Conservation (phyloP, 208 protist species). For the Tritrichomonas musculus region DNA sequence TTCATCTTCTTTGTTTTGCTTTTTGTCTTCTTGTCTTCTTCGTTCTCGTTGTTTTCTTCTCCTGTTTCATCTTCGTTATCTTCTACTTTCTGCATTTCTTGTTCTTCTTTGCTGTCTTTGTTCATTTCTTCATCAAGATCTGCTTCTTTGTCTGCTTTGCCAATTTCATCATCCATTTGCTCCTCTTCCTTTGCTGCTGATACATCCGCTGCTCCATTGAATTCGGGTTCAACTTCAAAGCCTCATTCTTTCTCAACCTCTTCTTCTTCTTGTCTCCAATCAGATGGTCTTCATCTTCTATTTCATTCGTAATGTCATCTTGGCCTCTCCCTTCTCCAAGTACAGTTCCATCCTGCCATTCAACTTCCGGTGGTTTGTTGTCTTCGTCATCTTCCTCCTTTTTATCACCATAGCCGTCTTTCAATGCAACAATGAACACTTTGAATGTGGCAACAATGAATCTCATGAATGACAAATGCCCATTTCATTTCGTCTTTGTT, state of each 20-base stretch:
- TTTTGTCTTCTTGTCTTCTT: neutral
- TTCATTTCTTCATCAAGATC: neutral
- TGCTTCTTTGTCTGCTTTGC: conserved; percentile 25
- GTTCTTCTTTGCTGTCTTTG: neutral
- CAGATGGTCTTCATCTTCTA: conserved; percentile 15
- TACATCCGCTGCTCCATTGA: neutral
- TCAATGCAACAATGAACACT: neutral
- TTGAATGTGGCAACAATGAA: neutral
- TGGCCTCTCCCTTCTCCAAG: neutral
- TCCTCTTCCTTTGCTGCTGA: neutral
- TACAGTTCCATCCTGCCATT: neutral
- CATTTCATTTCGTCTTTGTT: neutral
- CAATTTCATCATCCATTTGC: conserved; percentile 33
- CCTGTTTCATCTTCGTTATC: neutral
- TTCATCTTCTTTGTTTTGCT: neutral
- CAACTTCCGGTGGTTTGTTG: neutral
- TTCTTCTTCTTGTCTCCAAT: conserved; percentile 15
- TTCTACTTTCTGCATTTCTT: too few relatives aligned
- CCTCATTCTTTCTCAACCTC: conserved; percentile 1
- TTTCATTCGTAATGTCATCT: conserved; percentile 13
- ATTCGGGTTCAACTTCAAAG: neutral
- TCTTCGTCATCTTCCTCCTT: neutral
- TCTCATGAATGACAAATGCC: neutral
- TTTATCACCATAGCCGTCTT: neutral
- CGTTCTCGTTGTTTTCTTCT: neutral